Conservation (phyloP, 2,329 filamentous ascomycete genomes). For the Cercospora citrullina region DNA sequence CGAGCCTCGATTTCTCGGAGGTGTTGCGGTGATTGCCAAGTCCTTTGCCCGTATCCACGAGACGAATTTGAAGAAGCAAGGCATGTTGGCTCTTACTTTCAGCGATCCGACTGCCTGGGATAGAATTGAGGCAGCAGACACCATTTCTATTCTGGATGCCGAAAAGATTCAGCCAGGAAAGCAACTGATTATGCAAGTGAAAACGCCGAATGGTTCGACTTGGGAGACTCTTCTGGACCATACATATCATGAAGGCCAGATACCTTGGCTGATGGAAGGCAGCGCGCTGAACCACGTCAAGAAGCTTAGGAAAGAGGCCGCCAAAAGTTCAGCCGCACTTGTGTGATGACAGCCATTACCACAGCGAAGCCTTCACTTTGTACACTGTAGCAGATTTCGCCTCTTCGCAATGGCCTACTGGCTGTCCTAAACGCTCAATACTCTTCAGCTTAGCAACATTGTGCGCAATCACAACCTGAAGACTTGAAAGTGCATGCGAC, state of each 20-base stretch:
- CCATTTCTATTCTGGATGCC: conserved; percentile 83
- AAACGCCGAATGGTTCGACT: conserved; percentile 60
- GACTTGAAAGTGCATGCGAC: too few relatives aligned
- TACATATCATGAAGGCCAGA: conserved; percentile 96
- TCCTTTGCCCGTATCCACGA: conserved; percentile 98
- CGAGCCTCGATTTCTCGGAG: conserved; percentile 92
- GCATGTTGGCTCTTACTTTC: conserved; percentile 98
- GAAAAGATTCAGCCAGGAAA: conserved; percentile 88
- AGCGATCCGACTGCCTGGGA: conserved; percentile 92
- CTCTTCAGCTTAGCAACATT: too few relatives aligned
- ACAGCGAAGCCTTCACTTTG: too few relatives aligned
- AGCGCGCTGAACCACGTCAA: conserved; percentile 71
- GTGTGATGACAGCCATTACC: neutral
- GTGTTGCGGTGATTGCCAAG: conserved; percentile 91
- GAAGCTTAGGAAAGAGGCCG: neutral
- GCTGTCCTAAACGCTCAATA: too few relatives aligned
- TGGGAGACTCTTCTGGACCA: conserved; percentile 80
- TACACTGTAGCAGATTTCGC: too few relatives aligned
- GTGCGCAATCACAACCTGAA: too few relatives aligned
- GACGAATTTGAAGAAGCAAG: conserved; percentile 99
- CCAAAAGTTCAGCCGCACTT: neutral
- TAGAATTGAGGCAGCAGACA: conserved; percentile 88
- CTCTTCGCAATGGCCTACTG: too few relatives aligned
- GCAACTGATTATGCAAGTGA: neutral
- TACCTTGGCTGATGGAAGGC: conserved; percentile 98